Evolutionary conservation across 1,284 basidiomycete genomes (phyloP).

Genomic region (Kwoniella shivajii): DNA sequence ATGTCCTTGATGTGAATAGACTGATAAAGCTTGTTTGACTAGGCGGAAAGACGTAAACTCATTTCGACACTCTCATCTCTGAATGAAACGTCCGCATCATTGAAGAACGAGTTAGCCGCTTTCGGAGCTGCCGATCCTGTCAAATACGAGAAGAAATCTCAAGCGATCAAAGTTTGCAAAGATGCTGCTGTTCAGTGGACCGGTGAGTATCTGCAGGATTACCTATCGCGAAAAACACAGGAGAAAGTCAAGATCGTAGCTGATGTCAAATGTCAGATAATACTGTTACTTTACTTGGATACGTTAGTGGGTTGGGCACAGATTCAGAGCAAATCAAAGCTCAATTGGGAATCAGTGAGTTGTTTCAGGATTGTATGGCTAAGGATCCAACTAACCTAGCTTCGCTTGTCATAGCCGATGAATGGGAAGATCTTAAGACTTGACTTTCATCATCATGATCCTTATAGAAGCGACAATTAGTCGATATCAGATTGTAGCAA

Average conservation of each 20-base stretch:
- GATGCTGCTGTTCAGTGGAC: conserved; percentile 83
- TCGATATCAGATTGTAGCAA: too few species aligned
- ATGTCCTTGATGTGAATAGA: neutral
- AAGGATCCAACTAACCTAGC: neutral
- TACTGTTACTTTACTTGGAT: conserved; percentile 37
- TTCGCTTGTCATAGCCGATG: conserved; percentile 10
- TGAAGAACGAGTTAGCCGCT: conserved; percentile 61
- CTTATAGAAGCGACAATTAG: too few species aligned
- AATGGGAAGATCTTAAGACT: conserved; percentile 25
- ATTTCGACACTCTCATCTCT: conserved; percentile 58
- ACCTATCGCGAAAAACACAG: neutral
- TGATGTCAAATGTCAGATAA: conserved; percentile 37
- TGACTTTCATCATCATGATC: too few species aligned
- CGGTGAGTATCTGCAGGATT: conserved; percentile 61
- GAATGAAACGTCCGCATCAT: conserved; percentile 22
- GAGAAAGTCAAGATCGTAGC: neutral
- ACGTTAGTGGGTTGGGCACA: conserved; percentile 24
- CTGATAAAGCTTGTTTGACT: conserved; percentile 11
- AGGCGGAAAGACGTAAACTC: conserved; percentile 62
- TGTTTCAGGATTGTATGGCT: neutral
- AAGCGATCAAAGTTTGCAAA: conserved; percentile 70
- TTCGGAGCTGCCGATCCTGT: conserved; percentile 81
- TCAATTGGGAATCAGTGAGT: conserved; percentile 41
- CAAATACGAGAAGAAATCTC: conserved; percentile 71
- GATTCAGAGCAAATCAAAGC: conserved; percentile 30